Evolutionary conservation across 768 basidiomycete species (phyloP).

Genomic region (Lactarius sp.): DNA sequence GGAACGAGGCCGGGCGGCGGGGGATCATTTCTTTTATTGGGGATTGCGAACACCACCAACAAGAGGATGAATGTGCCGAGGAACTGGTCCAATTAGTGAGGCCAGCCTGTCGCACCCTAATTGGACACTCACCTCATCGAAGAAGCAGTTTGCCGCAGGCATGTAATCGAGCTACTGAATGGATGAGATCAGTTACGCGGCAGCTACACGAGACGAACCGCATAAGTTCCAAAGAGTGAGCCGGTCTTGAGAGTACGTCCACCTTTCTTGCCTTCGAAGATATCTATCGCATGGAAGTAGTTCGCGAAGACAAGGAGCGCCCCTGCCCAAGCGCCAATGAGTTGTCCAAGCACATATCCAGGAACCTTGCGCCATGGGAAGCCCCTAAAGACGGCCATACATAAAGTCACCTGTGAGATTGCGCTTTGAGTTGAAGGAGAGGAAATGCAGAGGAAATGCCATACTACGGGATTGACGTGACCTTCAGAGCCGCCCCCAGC

Average conservation of each 20-base stretch:
- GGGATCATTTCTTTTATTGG: slow-evolving; percentile 37
- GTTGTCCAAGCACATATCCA: slow-evolving; percentile 55
- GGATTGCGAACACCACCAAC: slow-evolving; percentile 48
- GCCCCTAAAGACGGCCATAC: slow-evolving; percentile 25
- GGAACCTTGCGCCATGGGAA: slow-evolving; percentile 85
- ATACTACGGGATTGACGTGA: slow-evolving; percentile 42
- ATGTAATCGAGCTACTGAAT: no score
- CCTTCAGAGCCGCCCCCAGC: slow-evolving; percentile 65
- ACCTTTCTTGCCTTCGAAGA: slow-evolving; percentile 37
- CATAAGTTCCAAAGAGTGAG: slow-evolving; percentile 54
- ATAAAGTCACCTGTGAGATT: slow-evolving; percentile 55
- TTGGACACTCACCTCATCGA: slow-evolving; percentile 37
- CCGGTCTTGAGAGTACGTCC: slow-evolving; percentile 58
- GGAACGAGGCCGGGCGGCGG: slow-evolving; percentile 45
- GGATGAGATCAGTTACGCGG: background rate
- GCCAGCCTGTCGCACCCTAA: background rate
- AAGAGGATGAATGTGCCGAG: slow-evolving; percentile 51
- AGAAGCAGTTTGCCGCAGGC: slow-evolving; percentile 43
- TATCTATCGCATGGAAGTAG: no score
- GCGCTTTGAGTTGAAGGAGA: background rate
- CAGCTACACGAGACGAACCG: slow-evolving; percentile 38
- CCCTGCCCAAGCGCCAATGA: slow-evolving; percentile 32
- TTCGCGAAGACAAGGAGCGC: no score
- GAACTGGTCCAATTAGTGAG: slow-evolving; percentile 33
- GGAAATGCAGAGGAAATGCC: background rate